Conservation (phyloP, 116 monocot species). For the Iris pallida region DNA sequence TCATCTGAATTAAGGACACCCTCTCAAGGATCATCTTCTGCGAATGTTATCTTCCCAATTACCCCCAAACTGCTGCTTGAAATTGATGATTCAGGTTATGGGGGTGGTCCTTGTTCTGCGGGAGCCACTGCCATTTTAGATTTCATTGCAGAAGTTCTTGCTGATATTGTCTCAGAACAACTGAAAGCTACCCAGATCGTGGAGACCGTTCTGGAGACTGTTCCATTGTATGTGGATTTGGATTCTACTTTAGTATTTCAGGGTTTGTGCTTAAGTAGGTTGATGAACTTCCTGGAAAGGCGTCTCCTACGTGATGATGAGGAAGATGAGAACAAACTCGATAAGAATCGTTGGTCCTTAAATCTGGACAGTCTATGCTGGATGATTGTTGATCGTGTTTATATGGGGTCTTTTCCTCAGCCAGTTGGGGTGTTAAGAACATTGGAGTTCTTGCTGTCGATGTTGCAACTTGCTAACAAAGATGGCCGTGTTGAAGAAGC, state of each 20-base stretch:
- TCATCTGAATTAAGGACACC: slow-evolving; percentile 42
- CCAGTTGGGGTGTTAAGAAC: slow-evolving; percentile 73
- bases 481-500: slow-evolving; percentile 89
- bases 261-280: slow-evolving; percentile 86
- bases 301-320: slow-evolving; percentile 92
- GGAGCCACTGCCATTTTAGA: slow-evolving; percentile 89
- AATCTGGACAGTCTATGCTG: slow-evolving; percentile 86
- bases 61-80: slow-evolving; percentile 63
- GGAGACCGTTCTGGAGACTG: slow-evolving; percentile 77
- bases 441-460: slow-evolving; percentile 88
- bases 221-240: slow-evolving; percentile 70
- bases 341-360: slow-evolving; percentile 86
- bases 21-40: slow-evolving; percentile 35
- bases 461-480: slow-evolving; percentile 97
- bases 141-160: slow-evolving; percentile 85
- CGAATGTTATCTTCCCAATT: slow-evolving; percentile 53
- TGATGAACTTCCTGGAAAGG: slow-evolving; percentile 95
- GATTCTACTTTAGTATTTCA: slow-evolving; percentile 88
- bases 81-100: slow-evolving; percentile 87
- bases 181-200: slow-evolving; percentile 70
- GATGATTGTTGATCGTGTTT: slow-evolving; percentile 94
- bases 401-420: slow-evolving; percentile 91
- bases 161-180: slow-evolving; percentile 85
- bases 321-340: slow-evolving; percentile 87
- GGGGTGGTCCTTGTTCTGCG: slow-evolving; percentile 91